phyloP scores from a whole-genome alignment of 2,329 filamentous ascomycete species.

The Scytalidium lignicola region DNA sequence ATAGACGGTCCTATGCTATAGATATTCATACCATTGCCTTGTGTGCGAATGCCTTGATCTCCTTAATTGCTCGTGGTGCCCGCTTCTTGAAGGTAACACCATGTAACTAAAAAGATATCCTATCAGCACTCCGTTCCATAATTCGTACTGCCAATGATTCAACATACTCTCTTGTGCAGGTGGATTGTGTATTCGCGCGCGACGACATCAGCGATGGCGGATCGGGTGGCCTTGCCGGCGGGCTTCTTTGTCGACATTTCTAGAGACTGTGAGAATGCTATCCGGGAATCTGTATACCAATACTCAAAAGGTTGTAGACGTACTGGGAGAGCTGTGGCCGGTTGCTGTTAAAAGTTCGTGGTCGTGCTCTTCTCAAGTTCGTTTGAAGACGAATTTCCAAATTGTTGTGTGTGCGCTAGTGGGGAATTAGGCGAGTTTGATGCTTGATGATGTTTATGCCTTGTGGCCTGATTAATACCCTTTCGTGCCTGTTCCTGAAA shows the following conservation, averaged over 20 bases:
- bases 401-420: background rate
- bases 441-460: background rate
- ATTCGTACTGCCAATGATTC: constrained; percentile 6
- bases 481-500: background rate
- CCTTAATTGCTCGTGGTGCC: constrained; percentile 97
- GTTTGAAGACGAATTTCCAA: background rate
- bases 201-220: constrained; percentile 98
- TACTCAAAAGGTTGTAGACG: background rate
- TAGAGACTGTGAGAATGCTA: constrained; percentile 29
- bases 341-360: background rate
- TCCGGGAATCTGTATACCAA: constrained; percentile 3
- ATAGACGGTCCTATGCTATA: background rate
- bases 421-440: background rate
- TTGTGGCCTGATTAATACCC: background rate
- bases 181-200: constrained; percentile 99
- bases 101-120: constrained; percentile 68
- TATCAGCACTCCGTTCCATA: constrained; percentile 33
- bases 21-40: constrained; percentile 87
- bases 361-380: background rate
- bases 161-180: constrained; percentile 97
- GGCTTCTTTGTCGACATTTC: constrained; percentile 67
- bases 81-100: constrained; percentile 99
- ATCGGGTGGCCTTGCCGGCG: constrained; percentile 69
- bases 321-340: background rate
- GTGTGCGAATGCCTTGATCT: constrained; percentile 92